Evolutionary conservation across 768 basidiomycete genomes (phyloP).

Genomic region (Strobilomyces echinocephalus): DNA sequence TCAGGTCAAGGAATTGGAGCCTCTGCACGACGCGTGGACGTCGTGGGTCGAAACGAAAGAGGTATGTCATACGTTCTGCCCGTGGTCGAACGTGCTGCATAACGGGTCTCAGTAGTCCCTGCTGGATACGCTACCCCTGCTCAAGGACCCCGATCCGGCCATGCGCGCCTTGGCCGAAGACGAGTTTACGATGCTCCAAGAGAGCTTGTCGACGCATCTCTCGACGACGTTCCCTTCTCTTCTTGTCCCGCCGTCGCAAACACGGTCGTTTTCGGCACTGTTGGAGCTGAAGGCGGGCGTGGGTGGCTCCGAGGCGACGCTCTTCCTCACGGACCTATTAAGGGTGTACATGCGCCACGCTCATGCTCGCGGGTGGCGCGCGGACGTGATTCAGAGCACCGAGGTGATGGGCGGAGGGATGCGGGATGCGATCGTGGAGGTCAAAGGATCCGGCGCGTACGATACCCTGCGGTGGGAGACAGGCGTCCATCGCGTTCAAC

Average conservation of each 20-base stretch:
- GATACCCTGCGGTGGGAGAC: constrained; percentile 85
- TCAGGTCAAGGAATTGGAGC: constrained; percentile 64
- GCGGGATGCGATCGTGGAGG: constrained; percentile 75
- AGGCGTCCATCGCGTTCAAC: constrained; percentile 93
- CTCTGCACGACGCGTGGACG: constrained; percentile 64
- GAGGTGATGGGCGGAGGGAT: constrained; percentile 59
- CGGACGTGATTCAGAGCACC: constrained; percentile 53
- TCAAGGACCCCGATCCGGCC: constrained; percentile 67
- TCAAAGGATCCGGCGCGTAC: constrained; percentile 74
- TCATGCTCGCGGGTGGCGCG: constrained; percentile 53
- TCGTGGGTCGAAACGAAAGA: constrained; percentile 51
- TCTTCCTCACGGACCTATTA: constrained; percentile 75
- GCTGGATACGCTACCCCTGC: constrained; percentile 54
- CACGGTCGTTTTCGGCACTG: constrained; percentile 65
- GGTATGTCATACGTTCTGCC: constrained; percentile 38
- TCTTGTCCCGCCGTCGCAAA: constrained; percentile 68
- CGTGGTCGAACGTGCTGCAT: constrained; percentile 3
- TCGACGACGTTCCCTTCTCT: constrained; percentile 57
- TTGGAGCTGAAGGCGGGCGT: constrained; percentile 92
- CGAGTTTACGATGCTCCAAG: constrained; percentile 50
- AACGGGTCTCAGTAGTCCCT: constrained; percentile 51
- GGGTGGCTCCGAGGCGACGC: constrained; percentile 82
- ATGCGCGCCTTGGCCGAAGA: constrained; percentile 72
- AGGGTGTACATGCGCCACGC: constrained; percentile 78
- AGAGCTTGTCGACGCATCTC: constrained; percentile 25